These are phyloP conservation scores for Malus hybrid DNA, from an alignment of 331 rosid species.

Conservation along the genomic window DNA sequence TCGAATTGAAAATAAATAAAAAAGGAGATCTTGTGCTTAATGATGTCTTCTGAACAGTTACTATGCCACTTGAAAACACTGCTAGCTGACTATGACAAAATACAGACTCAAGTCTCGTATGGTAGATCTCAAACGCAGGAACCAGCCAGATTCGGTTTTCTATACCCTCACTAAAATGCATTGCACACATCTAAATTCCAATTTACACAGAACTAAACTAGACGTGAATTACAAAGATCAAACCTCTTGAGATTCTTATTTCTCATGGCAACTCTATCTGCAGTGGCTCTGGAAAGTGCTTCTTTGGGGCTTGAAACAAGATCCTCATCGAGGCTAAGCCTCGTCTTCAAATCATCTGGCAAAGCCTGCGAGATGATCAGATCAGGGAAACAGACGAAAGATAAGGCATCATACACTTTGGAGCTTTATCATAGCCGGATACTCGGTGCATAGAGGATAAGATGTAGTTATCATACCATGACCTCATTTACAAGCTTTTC, in stretches of 20 bases:
- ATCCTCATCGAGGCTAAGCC: conserved; percentile 59
- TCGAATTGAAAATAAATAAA: not conserved
- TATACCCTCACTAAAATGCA: not conserved
- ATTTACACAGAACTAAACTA: not conserved
- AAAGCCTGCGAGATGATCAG: conserved; percentile 49
- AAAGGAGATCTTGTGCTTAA: not conserved
- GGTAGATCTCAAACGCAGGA: not conserved
- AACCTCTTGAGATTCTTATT: conserved; percentile 72
- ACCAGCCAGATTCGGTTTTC: not conserved
- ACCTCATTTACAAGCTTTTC: conserved; percentile 66
- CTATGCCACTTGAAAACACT: not conserved
- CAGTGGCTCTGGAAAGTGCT: conserved; percentile 50
- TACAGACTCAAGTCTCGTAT: too few relatives aligned
- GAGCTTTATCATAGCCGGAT: not conserved
- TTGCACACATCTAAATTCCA: not conserved
- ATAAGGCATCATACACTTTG: conserved; percentile 4
- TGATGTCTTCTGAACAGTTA: not conserved
- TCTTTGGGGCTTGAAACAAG: conserved; percentile 57
- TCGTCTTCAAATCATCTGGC: conserved; percentile 63
- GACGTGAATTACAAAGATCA: conserved; percentile 1
- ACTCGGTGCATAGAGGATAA: not conserved
- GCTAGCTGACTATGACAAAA: too few relatives aligned
- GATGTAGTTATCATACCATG: conserved; percentile 40
- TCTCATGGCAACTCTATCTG: conserved; percentile 62
- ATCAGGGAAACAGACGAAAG: conserved; percentile 8